phyloP scores from a whole-genome alignment of 1,139 yeast genomes.

The Suhomyces kunorum region DNA sequence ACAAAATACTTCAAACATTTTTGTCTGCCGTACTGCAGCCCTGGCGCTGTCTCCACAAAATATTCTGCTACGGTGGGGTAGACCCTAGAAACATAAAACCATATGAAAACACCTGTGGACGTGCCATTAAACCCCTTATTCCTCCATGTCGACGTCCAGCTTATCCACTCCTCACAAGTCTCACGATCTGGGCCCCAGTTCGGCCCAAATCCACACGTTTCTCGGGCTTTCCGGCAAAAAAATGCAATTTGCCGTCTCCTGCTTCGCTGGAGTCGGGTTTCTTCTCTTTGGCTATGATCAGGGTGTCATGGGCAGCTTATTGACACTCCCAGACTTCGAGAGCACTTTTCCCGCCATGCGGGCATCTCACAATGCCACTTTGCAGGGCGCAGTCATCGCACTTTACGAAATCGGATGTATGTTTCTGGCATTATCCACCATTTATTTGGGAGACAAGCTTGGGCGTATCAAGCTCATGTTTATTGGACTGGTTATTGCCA shows the following conservation, averaged over 20 bases:
- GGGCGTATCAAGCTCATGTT: slow-evolving; percentile 38
- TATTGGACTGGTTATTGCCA: slow-evolving; percentile 34
- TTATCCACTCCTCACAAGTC: slow-evolving; percentile 1
- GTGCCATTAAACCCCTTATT: not conserved
- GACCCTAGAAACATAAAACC: not conserved
- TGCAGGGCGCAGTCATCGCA: slow-evolving; percentile 44
- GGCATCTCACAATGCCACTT: slow-evolving; percentile 30
- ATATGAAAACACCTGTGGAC: too few species aligned
- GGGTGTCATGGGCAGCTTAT: slow-evolving; percentile 50
- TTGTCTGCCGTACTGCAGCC: not conserved
- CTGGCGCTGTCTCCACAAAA: not conserved
- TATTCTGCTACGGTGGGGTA: not conserved
- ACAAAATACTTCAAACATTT: not conserved
- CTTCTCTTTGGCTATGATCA: slow-evolving; percentile 50
- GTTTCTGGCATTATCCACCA: slow-evolving; percentile 35
- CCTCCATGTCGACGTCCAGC: slow-evolving; percentile 4
- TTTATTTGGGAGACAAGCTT: slow-evolving; percentile 36
- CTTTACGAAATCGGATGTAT: slow-evolving; percentile 42
- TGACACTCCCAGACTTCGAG: slow-evolving; percentile 41
- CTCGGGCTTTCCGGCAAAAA: slow-evolving; percentile 30
- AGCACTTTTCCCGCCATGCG: slow-evolving; percentile 41
- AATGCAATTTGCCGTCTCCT: slow-evolving; percentile 29
- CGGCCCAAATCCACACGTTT: slow-evolving; percentile 17
- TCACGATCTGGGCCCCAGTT: not conserved
- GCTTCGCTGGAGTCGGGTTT: slow-evolving; percentile 36